These are phyloP conservation scores for Mitragyna speciosa DNA, from an alignment of 257 asterid species.

Conservation along the genomic window DNA sequence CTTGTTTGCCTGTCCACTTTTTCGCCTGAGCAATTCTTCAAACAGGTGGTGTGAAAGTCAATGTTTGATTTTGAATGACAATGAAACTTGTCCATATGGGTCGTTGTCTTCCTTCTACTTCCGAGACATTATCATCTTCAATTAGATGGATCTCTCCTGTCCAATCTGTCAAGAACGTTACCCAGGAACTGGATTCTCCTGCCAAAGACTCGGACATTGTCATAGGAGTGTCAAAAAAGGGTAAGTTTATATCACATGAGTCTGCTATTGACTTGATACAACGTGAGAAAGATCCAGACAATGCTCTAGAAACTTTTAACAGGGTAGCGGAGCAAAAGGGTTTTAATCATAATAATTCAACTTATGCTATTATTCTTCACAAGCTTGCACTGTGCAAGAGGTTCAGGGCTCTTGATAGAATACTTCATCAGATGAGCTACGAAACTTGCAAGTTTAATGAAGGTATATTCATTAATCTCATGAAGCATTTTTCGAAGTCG, in stretches of 20 bases:
- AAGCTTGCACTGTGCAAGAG: conserved; percentile 71
- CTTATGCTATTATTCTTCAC: conserved; percentile 70
- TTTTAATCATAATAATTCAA: conserved; percentile 70
- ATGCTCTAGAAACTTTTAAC: conserved; percentile 65
- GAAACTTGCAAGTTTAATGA: conserved; percentile 91
- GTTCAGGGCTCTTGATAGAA: conserved; percentile 54
- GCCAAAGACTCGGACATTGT: conserved; percentile 26
- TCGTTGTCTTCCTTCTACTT: conserved; percentile 32
- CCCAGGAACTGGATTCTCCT: conserved; percentile 32
- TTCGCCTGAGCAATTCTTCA: neutral
- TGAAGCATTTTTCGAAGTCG: conserved; percentile 78
- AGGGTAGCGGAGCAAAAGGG: conserved; percentile 67
- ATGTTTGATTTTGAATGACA: neutral
- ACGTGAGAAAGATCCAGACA: conserved; percentile 58
- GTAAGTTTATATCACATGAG: conserved; percentile 62
- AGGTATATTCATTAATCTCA: conserved; percentile 80
- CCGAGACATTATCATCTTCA: conserved; percentile 41
- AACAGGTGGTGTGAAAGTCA: neutral
- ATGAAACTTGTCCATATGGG: conserved; percentile 28
- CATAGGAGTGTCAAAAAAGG: conserved; percentile 35
- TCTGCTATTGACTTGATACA: conserved; percentile 48
- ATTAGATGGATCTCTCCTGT: conserved; percentile 51
- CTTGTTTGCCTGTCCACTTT: neutral
- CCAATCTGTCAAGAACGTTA: conserved; percentile 21
- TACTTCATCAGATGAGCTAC: conserved; percentile 76